Evolutionary conservation across 208 protist species (phyloP).

Genomic region (Trichomonas tenax): DNA sequence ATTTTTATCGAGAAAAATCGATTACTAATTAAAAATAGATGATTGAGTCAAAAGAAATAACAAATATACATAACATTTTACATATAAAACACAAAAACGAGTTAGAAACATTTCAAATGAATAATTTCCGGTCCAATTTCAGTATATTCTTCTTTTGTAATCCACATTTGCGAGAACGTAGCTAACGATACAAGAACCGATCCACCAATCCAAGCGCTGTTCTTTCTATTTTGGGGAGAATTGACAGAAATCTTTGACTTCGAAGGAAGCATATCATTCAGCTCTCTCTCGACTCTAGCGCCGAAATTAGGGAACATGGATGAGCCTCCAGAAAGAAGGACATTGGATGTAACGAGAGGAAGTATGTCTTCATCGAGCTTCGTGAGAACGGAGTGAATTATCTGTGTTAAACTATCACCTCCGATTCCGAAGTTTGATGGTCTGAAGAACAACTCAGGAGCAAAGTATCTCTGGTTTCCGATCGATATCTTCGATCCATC

Average conservation of each 20-base stretch:
- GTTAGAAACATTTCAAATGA: background rate
- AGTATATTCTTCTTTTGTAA: background rate
- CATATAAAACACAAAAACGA: background rate
- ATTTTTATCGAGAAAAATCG: no score
- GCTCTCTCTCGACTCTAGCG: conserved; percentile 72
- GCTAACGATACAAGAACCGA: background rate
- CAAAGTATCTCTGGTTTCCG: conserved; percentile 43
- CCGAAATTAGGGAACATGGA: conserved; percentile 64
- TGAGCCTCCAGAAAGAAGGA: conserved; percentile 45
- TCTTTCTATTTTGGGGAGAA: background rate
- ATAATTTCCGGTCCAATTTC: background rate
- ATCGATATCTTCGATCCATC: conserved; percentile 49
- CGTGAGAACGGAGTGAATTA: conserved; percentile 41
- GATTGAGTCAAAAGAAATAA: no score
- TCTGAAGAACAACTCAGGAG: conserved; percentile 49
- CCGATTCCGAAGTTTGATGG: conserved; percentile 30
- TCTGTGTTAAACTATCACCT: conserved; percentile 45
- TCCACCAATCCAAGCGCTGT: background rate
- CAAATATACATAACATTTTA: background rate
- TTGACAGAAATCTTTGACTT: background rate
- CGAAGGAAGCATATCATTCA: background rate
- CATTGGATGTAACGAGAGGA: conserved; percentile 43
- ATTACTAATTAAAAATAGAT: no score
- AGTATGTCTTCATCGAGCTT: conserved; percentile 40
- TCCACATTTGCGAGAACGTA: background rate